phyloP scores from a whole-genome alignment of 2,329 filamentous ascomycete genomes.

The Gnomoniopsis smithogilvyi region DNA sequence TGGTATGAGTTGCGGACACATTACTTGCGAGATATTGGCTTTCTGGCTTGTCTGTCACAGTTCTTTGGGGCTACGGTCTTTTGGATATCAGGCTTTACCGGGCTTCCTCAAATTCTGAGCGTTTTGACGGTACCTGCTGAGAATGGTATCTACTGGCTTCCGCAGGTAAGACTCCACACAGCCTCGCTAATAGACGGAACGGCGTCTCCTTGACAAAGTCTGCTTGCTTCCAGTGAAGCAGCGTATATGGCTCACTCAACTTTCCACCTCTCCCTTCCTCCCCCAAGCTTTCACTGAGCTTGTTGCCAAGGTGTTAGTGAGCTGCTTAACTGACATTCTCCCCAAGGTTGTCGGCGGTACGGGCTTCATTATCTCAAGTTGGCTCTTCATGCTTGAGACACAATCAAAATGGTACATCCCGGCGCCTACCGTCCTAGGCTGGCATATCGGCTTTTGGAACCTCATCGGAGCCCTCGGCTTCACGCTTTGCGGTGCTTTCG shows the following conservation, averaged over 20 bases:
- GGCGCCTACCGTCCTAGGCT: constrained; percentile 53
- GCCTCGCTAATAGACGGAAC: not conserved
- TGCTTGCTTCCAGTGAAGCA: not conserved
- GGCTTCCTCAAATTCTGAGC: constrained; percentile 53
- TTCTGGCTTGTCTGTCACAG: constrained; percentile 56
- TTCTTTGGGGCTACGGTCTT: constrained; percentile 60
- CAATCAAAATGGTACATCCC: constrained; percentile 62
- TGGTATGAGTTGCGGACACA: constrained; percentile 53
- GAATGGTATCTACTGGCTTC: constrained; percentile 59
- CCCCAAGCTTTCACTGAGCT: too few relatives aligned
- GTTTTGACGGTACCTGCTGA: constrained; percentile 41
- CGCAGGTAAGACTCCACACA: constrained; percentile 42
- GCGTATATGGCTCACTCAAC: not conserved
- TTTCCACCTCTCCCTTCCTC: too few relatives aligned
- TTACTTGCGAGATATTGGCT: constrained; percentile 60
- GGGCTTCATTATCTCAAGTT: constrained; percentile 57
- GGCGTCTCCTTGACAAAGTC: constrained; percentile 26
- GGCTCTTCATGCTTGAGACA: constrained; percentile 64
- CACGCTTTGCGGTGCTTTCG: constrained; percentile 57
- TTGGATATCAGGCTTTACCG: constrained; percentile 61
- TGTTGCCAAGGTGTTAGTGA: too few relatives aligned
- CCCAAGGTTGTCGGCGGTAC: constrained; percentile 58
- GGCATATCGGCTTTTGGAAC: constrained; percentile 68
- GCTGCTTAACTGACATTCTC: constrained; percentile 15
- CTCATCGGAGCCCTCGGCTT: constrained; percentile 62